These are phyloP conservation scores for Leishmania turanica DNA, from an alignment of 208 protist genomes.

Conservation along the genomic window DNA sequence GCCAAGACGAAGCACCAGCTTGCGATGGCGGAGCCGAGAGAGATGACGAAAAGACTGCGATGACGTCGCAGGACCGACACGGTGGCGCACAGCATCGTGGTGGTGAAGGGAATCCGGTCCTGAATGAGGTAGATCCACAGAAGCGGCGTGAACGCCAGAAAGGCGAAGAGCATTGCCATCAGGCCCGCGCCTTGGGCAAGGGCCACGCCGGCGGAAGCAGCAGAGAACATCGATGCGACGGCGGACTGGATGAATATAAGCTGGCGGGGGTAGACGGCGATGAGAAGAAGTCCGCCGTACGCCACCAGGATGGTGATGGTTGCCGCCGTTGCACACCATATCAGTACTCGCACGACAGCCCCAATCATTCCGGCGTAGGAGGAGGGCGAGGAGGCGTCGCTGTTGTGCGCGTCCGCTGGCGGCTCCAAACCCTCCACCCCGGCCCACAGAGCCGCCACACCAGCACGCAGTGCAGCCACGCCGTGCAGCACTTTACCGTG, in stretches of 20 bases:
- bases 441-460: slow-evolving; percentile 21
- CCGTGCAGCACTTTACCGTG: neutral
- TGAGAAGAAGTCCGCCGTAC: slow-evolving; percentile 25
- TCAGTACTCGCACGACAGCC: slow-evolving; percentile 3
- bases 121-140: slow-evolving; percentile 72
- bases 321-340: slow-evolving; percentile 11
- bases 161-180: slow-evolving; percentile 26
- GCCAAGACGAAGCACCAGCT: slow-evolving; percentile 33
- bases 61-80: slow-evolving; percentile 44
- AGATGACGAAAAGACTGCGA: slow-evolving; percentile 44
- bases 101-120: slow-evolving; percentile 65
- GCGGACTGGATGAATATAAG: slow-evolving; percentile 34
- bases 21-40: slow-evolving; percentile 30
- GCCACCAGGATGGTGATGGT: slow-evolving; percentile 21
- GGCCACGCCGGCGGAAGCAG: slow-evolving; percentile 25
- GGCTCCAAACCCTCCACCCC: slow-evolving; percentile 5
- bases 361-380: neutral
- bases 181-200: slow-evolving; percentile 16
- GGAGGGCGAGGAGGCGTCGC: neutral
- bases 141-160: slow-evolving; percentile 39
- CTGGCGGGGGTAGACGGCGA: slow-evolving; percentile 26
- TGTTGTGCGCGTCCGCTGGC: neutral
- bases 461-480: slow-evolving; percentile 16
- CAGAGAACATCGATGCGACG: slow-evolving; percentile 32
- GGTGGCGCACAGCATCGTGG: slow-evolving; percentile 43